Base-by-base conservation (phyloP, 129 eudicot genomes). In the Centaurea solstitialis region DNA sequence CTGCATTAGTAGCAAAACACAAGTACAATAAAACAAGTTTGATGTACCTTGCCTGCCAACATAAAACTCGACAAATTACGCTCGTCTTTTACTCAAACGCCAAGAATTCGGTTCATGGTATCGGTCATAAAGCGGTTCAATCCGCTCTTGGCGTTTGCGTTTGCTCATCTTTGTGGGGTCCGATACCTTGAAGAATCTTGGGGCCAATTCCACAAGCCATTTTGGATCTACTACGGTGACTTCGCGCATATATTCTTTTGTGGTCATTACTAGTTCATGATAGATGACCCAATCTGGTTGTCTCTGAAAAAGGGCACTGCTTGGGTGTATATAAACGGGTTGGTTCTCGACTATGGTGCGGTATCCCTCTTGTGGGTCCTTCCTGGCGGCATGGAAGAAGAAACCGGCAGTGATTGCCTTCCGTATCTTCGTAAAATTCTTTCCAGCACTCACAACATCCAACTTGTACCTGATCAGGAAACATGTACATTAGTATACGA, bases 271-370 rank as follows among this genome's bases (percentile, higher is more conserved):
- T 41, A 91, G 83, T 73, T 91, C 98, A 38, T 93, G 97, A 83
- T 93, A 93, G 37, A 93, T 93, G 41, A 93, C 94, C 98, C 97
- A 93, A 68, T 91, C 98, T 0, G 98, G 97, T 76, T 89, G 97
- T 74, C 98, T 91, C 40, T 93, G 97, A 39, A 93, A 93, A 66
- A 93, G 87, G 62, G 98, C 97, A 87, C 93, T 91, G 76, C 90
- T 85, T 5, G 98, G 97, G 81, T 91, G 98, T 4, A 93, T 91
- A 72, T 93, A 89, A 64, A 91, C 98, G 0, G 91, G 90, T 66
- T 94, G 97, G 65, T 90, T 94, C 71, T 94, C 98, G 37, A 94
- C 97, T 12, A 91, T 78, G 43, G 95, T 90, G 24, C 94, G 85
- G 79, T 93, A 93, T n/a, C 94, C 97, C 59, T 90, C 98, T 41